Conservation (phyloP, 2,329 filamentous ascomycete genomes). For the Sporothrix variecibatus region DNA sequence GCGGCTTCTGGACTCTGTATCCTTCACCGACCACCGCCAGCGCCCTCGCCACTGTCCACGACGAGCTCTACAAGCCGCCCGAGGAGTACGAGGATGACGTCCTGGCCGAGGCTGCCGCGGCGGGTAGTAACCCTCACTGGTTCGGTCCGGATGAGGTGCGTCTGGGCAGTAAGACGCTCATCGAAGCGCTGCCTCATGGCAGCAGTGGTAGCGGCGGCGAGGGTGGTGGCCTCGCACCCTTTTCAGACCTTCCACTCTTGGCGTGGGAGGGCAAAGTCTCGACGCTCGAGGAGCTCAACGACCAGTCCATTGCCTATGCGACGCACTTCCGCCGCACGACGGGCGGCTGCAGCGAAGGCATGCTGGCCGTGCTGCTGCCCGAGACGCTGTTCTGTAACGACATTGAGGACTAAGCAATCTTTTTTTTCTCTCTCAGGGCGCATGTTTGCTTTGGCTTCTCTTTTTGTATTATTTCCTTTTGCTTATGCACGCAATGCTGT, state of each 20-base stretch:
- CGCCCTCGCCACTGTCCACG: constrained; percentile 72
- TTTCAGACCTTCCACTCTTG: constrained; percentile 59
- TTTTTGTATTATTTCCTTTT: background rate
- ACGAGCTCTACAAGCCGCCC: constrained; percentile 70
- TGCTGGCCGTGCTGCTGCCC: constrained; percentile 28
- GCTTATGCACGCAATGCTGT: background rate
- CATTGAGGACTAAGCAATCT: background rate
- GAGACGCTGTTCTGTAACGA: constrained; percentile 29
- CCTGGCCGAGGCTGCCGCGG: constrained; percentile 22
- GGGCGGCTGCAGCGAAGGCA: constrained; percentile 62
- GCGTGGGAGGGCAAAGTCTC: constrained; percentile 62
- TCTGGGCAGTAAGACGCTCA: constrained; percentile 48
- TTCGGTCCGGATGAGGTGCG: constrained; percentile 32
- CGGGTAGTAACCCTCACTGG: constrained; percentile 4
- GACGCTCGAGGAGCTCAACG: constrained; percentile 44
- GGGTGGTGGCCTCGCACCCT: constrained; percentile 41
- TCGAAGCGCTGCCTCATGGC: constrained; percentile 50
- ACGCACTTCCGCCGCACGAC: constrained; percentile 61
- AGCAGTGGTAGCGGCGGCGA: constrained; percentile 37
- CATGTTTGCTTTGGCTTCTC: background rate
- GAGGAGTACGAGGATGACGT: constrained; percentile 61
- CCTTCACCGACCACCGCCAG: constrained; percentile 60
- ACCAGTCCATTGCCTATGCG: constrained; percentile 54
- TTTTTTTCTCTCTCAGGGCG: background rate
- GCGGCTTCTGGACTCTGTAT: constrained; percentile 79